These are phyloP conservation scores for Lactarius hengduanensis DNA, from an alignment of 768 basidiomycete genomes.

Conservation along the genomic window DNA sequence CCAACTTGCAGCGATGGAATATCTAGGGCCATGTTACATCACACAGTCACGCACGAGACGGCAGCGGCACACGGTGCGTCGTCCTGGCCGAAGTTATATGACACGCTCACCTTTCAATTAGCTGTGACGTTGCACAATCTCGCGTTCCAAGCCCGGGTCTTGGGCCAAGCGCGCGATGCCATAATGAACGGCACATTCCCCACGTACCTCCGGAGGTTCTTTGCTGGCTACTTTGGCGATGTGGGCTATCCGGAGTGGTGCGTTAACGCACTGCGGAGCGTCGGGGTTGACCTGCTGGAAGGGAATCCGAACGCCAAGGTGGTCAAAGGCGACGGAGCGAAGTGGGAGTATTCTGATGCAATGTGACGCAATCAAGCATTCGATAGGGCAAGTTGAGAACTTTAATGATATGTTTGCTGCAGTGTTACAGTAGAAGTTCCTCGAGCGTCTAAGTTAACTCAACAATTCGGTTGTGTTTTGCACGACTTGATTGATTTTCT, in stretches of 20 bases:
- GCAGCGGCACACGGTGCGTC: conserved; percentile 74
- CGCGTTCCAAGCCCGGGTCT: conserved; percentile 81
- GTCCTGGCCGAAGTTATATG: conserved; percentile 17
- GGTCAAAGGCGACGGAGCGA: conserved; percentile 61
- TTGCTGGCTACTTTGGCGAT: conserved; percentile 71
- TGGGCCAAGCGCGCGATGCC: conserved; percentile 82
- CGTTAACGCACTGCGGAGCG: conserved; percentile 76
- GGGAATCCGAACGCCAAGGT: conserved; percentile 47
- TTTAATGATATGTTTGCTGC: background rate
- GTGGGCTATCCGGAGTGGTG: conserved; percentile 88
- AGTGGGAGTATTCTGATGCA: conserved; percentile 74
- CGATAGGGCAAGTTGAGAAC: background rate
- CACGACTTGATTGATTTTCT: background rate
- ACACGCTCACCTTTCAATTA: conserved; percentile 34
- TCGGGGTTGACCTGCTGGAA: conserved; percentile 80
- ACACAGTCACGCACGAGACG: conserved; percentile 76
- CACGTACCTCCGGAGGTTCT: conserved; percentile 71
- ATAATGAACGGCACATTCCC: conserved; percentile 80
- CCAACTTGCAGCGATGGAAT: conserved; percentile 73
- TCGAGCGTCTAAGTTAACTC: background rate
- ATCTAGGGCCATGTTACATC: conserved; percentile 74
- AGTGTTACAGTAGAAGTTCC: background rate
- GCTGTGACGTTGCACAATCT: conserved; percentile 83
- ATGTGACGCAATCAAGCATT: conserved; percentile 24
- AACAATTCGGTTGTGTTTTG: background rate